Conservation (phyloP, 176 grass and related monocot genomes). For the Musa acuminata region DNA sequence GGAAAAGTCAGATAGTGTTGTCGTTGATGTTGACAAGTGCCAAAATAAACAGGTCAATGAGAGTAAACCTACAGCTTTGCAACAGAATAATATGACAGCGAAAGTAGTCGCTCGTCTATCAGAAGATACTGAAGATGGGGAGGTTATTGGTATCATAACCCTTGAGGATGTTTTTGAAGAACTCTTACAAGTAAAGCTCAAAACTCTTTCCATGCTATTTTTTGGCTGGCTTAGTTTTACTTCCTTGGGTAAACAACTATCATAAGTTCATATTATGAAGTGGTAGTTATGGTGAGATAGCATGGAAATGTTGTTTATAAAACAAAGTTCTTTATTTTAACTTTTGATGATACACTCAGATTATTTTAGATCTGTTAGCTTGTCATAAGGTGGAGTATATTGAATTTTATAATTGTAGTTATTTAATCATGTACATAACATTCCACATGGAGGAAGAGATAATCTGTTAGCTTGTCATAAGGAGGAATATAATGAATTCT, state of each 20-base stretch:
- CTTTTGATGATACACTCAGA: no score
- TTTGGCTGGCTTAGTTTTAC: no score
- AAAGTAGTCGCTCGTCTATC: constrained; percentile 34
- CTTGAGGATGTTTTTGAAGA: constrained; percentile 98
- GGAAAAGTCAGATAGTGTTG: constrained; percentile 42
- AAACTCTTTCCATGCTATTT: not conserved
- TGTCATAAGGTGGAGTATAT: no score
- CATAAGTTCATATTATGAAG: no score
- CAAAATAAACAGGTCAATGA: constrained; percentile 51
- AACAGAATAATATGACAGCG: constrained; percentile 24
- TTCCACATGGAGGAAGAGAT: constrained; percentile 30
- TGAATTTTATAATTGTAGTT: no score
- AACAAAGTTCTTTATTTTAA: no score
- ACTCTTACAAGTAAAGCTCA: constrained; percentile 61
- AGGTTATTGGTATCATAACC: constrained; percentile 96
- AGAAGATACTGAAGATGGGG: constrained; percentile 90
- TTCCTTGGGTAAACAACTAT: no score
- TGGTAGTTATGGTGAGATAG: no score
- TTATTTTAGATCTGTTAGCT: not conserved
- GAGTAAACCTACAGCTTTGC: constrained; percentile 21
- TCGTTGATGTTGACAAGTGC: constrained; percentile 65
- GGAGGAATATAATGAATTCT: no score
- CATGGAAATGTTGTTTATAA: no score
- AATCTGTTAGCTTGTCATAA: not conserved
- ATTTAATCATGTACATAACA: constrained; percentile 1